Base-by-base conservation (phyloP, 108 stramenopile species). In the Nitzschia palea region DNA sequence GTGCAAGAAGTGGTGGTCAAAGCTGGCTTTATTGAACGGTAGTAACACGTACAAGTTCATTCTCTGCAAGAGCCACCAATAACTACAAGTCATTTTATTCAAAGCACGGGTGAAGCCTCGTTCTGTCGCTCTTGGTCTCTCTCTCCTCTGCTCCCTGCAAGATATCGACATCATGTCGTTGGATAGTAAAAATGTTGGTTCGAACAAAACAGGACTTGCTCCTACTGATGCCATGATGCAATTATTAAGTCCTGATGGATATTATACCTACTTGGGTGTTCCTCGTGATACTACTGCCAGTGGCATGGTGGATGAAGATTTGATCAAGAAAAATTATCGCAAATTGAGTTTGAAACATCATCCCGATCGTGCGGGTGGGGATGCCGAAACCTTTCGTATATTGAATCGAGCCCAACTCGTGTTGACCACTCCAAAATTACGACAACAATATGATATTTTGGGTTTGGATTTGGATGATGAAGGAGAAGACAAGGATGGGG, bases 391-490 rank as follows among this genome's bases (percentile, higher is more conserved):
- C 3, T 94, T 94, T 71, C 82, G 86, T 0, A 60, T 84, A 20
- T 55, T 94, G 48, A 83, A 88, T 71, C 84, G 92, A 25, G 92
- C 92, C 34, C 88, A 94, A 55, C 67, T 70, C 20, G 89, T 94
- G 0, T 60, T 94, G 51, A 67, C 73, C 57, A 77, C 71, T 68
- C 76, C 86, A 12, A 90, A 89, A 54, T 67, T 94, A 40, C 55
- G 87, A 26, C 64, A 85, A 59, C 86, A 94, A 69, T 94, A 94
- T 62, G 92, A 94, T 70, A 76, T 90, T 55, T 50, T 94, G 33
- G 92, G 89, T 14, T 55, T 94, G 47, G 92, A 94, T 78, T 73
- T 94, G 63, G 89, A 93, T 27, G 92, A 90, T 65, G 53, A 44
- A 20, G 47, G 36, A 23, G 67, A 20, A 22, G 68, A 56, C 1